A percentile compares a stretch with the other conserved stretches of the same genome.
Evolutionary conservation across 768 basidiomycete species (phyloP).

Genomic region (Serendipita indica): DNA sequence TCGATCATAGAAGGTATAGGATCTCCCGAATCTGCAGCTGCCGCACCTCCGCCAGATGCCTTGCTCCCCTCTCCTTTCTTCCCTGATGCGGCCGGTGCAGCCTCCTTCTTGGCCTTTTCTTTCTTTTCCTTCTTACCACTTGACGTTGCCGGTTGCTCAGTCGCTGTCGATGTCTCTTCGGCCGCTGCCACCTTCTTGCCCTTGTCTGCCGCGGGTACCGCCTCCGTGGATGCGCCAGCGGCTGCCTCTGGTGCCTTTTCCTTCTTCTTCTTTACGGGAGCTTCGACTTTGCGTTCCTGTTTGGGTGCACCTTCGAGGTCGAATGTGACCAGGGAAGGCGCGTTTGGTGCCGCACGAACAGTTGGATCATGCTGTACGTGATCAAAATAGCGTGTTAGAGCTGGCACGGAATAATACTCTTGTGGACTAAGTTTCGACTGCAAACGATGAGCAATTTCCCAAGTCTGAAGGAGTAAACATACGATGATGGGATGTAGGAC

Average conservation of each 20-base stretch:
- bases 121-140: conserved; percentile 24
- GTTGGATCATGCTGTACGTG: conserved; percentile 66
- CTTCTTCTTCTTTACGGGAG: conserved; percentile 59
- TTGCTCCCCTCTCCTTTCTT: conserved; percentile 21
- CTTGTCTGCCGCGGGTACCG: conserved; percentile 12
- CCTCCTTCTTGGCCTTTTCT: conserved; percentile 31
- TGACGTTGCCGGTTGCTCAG: neutral
- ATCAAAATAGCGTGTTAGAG: conserved; percentile 87
- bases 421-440: conserved; percentile 56
- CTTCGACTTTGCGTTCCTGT: conserved; percentile 53
- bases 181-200: conserved; percentile 8
- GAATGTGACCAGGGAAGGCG: conserved; percentile 42
- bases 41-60: conserved; percentile 18
- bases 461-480: conserved; percentile 21
- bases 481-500: conserved; percentile 75
- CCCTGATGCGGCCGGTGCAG: conserved; percentile 25
- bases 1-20: conserved; percentile 96
- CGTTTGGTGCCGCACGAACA: conserved; percentile 42
- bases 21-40: conserved; percentile 53
- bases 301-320: conserved; percentile 65
- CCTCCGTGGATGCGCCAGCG: conserved; percentile 19
- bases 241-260: conserved; percentile 35
- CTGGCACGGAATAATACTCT: conserved; percentile 67
- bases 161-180: conserved; percentile 11
- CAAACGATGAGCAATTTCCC: neutral